A percentile compares a stretch with the other conserved stretches of the same genome.
Conservation (phyloP, 352 stramenopile genomes). For the Pythium sukuiense region DNA sequence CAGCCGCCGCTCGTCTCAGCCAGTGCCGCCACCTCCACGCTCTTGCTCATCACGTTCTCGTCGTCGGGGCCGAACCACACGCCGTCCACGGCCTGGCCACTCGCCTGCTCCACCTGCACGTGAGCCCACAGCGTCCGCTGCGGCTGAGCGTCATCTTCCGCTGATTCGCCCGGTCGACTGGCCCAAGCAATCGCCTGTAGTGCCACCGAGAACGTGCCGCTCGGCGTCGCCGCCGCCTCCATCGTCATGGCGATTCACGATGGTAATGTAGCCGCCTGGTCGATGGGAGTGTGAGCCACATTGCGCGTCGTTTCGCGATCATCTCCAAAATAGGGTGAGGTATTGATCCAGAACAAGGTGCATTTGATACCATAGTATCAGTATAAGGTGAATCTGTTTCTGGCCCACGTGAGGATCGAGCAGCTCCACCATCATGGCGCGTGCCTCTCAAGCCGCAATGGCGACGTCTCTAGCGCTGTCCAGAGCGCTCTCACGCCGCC, state of each 20-base stretch:
- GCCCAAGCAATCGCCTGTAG: slow-evolving; percentile 37
- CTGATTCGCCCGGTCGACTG: background rate
- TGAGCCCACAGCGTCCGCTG: slow-evolving; percentile 34
- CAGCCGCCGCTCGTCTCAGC: background rate
- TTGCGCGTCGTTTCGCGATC: slow-evolving; percentile 16
- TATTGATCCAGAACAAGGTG: background rate
- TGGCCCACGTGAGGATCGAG: background rate
- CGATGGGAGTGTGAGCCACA: background rate
- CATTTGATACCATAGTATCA: background rate
- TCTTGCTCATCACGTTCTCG: slow-evolving; percentile 50
- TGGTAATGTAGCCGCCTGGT: background rate
- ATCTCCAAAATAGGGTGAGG: background rate
- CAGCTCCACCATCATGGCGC: background rate
- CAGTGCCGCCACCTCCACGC: slow-evolving; percentile 28
- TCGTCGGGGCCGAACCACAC: slow-evolving; percentile 57
- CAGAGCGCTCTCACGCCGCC: background rate
- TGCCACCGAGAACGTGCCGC: slow-evolving; percentile 41
- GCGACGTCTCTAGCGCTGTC: background rate
- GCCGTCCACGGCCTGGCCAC: slow-evolving; percentile 32
- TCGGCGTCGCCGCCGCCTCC: slow-evolving; percentile 6
- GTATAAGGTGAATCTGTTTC: background rate
- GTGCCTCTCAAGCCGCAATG: background rate
- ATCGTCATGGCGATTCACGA: background rate
- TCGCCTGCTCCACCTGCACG: slow-evolving; percentile 39
- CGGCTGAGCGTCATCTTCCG: slow-evolving; percentile 7